Percentiles rank a stretch among this genome's conserved stretches.
These are phyloP conservation scores for Xerocomellus chrysenteron DNA, from an alignment of 768 basidiomycete genomes.

Conservation along the genomic window DNA sequence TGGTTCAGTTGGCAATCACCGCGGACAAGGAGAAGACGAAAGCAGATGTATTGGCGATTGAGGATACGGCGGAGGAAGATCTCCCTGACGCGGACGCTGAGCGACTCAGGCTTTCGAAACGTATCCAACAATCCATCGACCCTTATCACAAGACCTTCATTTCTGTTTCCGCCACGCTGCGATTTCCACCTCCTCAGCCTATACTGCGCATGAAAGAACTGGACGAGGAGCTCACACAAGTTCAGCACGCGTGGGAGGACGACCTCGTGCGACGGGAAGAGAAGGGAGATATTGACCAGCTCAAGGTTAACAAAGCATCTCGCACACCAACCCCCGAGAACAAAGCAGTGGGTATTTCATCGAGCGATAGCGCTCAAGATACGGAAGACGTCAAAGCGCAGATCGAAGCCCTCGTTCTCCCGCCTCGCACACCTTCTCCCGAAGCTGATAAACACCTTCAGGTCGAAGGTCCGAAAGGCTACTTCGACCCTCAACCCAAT, in stretches of 20 bases:
- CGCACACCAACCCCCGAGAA: conserved; percentile 32
- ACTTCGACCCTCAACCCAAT: conserved; percentile 42
- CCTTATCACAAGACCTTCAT: conserved; percentile 86
- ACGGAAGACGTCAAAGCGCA: conserved; percentile 62
- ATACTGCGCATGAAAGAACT: conserved; percentile 85
- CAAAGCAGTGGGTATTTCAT: conserved; percentile 9
- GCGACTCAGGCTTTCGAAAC: conserved; percentile 63
- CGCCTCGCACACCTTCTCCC: conserved; percentile 42
- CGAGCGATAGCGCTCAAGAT: conserved; percentile 21
- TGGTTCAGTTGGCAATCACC: conserved; percentile 22
- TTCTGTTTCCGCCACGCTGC: conserved; percentile 89
- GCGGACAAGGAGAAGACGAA: conserved; percentile 17
- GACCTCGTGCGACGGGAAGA: conserved; percentile 80
- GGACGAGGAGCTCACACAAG: conserved; percentile 69
- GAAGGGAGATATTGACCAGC: conserved; percentile 33
- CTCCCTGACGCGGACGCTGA: conserved; percentile 74
- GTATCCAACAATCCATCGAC: conserved; percentile 79
- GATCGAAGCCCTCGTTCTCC: conserved; percentile 53
- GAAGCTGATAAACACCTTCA: conserved; percentile 26
- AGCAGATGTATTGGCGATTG: conserved; percentile 10
- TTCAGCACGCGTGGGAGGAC: conserved; percentile 83
- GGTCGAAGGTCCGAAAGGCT: conserved; percentile 36
- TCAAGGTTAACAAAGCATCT: conserved; percentile 19
- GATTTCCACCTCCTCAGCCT: conserved; percentile 90
- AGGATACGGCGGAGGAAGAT: conserved; percentile 41